Evolutionary conservation across 192 early-diverging fungal genomes (phyloP), one percentile per base, ranked within the genome.

Genomic region (Coemansia sp.): DNA sequence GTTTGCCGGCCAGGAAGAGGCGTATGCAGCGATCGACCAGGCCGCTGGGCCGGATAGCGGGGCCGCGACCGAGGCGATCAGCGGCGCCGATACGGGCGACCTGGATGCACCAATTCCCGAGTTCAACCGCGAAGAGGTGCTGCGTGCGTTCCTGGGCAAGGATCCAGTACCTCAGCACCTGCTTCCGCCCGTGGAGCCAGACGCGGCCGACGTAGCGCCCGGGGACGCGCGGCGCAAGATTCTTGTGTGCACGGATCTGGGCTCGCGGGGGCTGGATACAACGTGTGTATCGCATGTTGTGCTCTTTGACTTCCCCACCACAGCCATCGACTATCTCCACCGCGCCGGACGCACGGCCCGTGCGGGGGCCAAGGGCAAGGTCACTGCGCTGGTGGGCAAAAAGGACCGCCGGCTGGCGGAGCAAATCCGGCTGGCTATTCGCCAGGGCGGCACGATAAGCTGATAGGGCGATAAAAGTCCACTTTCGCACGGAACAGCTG

Each of bases 271-370:
- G 0, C 65, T 97, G 22, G 94, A 97, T 46, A 92, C 90, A 14
- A 84, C 82, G 19, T 81, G 82, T 39, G 90, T 92, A 5, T 77
- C 85, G 20, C 94, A 94, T 64, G 90, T 97, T 9, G 70, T 97
- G 5, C 51, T 92, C 35, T 93, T 87, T 51, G 91, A 97, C 36
- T 93, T 97, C 58, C 94, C 94, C 0, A 82, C 84, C 4, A 90
- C 86, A 0, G 83, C 86, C 1, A 85, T 94, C 17, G 90, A 97
- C 66, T 97, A 94, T 60, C 47, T 98, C 42, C 95, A 98, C 60
- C 83, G 95, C 14, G 78, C 89, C 2, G 95, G 95, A 0, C 69
- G 95, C 12, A 95, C 95, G 0, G 95, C 89, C 4, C 78, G 95
- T 4, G 86, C 82, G 0, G 92, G 92, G 5, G 68, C 72, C 9